Evolutionary conservation across 495 filamentous ascomycete genomes (phyloP).

Genomic region (Annulohypoxylon maeteangense): DNA sequence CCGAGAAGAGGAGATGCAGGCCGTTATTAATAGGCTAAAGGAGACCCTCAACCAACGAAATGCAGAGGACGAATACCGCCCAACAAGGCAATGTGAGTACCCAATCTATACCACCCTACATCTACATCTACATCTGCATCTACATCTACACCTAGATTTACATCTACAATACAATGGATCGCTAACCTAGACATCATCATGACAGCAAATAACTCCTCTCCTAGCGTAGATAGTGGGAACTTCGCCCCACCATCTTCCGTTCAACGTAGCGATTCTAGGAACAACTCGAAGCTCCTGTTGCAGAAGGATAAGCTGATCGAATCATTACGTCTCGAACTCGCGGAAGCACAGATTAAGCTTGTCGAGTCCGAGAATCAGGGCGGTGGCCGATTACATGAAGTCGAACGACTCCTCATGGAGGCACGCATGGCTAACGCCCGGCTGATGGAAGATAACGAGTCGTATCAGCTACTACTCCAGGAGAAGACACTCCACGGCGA

Average conservation of each 20-base stretch:
- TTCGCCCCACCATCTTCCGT: slow-evolving; percentile 89
- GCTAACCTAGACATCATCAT: slow-evolving; percentile 24
- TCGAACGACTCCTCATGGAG: slow-evolving; percentile 89
- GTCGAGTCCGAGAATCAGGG: slow-evolving; percentile 94
- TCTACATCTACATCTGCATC: slow-evolving; percentile 18
- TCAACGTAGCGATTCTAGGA: slow-evolving; percentile 82
- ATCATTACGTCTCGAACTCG: slow-evolving; percentile 87
- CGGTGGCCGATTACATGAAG: slow-evolving; percentile 81
- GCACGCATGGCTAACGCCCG: slow-evolving; percentile 93
- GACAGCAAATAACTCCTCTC: slow-evolving; percentile 64
- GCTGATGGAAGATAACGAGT: slow-evolving; percentile 98
- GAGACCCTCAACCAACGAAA: slow-evolving; percentile 83
- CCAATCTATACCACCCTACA: slow-evolving; percentile 10
- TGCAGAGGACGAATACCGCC: slow-evolving; percentile 69
- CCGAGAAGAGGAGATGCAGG: slow-evolving; percentile 87
- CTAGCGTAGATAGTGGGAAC: slow-evolving; percentile 69
- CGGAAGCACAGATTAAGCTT: slow-evolving; percentile 93
- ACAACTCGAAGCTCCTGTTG: slow-evolving; percentile 84
- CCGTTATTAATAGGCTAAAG: slow-evolving; percentile 88
- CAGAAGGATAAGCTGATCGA: slow-evolving; percentile 98
- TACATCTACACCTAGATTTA: not conserved
- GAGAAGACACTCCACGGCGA: slow-evolving; percentile 96
- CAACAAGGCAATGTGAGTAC: slow-evolving; percentile 76
- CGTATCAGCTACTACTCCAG: slow-evolving; percentile 91
- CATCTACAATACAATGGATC: slow-evolving; percentile 19